These are phyloP conservation scores for Simplicillium sp. DNA, from an alignment of 2,329 filamentous ascomycete species.

Conservation along the genomic window DNA sequence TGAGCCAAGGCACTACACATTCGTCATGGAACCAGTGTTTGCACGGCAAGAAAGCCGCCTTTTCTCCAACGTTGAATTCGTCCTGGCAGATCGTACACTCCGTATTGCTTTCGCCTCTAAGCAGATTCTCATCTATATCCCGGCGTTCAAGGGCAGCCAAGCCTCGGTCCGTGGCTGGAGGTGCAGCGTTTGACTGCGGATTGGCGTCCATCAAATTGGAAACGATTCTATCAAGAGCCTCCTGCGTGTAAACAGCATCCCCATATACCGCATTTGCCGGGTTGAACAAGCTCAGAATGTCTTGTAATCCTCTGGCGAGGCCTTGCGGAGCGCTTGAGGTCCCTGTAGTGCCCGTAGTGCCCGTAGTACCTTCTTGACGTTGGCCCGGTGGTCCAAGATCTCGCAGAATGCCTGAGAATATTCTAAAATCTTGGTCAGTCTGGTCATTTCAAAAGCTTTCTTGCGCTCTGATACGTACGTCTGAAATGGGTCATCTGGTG, in stretches of 20 bases:
- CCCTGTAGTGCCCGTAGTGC: too few species aligned
- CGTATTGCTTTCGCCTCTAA: slow-evolving; percentile 55
- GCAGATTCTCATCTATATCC: slow-evolving; percentile 59
- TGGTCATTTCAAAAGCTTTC: slow-evolving; percentile 19
- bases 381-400: slow-evolving; percentile 23
- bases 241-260: slow-evolving; percentile 84
- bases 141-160: slow-evolving; percentile 67
- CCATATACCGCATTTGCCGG: slow-evolving; percentile 48
- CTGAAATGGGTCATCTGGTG: slow-evolving; percentile 33
- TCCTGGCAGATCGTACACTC: slow-evolving; percentile 98
- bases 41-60: slow-evolving; percentile 73
- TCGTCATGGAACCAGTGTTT: slow-evolving; percentile 87
- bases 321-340: background rate
- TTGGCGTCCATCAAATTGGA: slow-evolving; percentile 82
- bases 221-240: slow-evolving; percentile 82
- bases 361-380: slow-evolving; percentile 12
- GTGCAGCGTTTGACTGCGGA: slow-evolving; percentile 64
- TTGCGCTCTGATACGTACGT: slow-evolving; percentile 27
- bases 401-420: slow-evolving; percentile 36
- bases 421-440: slow-evolving; percentile 19
- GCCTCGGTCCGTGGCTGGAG: slow-evolving; percentile 67
- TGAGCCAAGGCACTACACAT: slow-evolving; percentile 76
- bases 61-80: slow-evolving; percentile 60
- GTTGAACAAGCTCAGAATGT: slow-evolving; percentile 45
- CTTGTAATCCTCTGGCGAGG: slow-evolving; percentile 29